These are phyloP conservation scores for Microbotryum silenes-acaulis DNA, from an alignment of 1,284 basidiomycete genomes.

Conservation along the genomic window DNA sequence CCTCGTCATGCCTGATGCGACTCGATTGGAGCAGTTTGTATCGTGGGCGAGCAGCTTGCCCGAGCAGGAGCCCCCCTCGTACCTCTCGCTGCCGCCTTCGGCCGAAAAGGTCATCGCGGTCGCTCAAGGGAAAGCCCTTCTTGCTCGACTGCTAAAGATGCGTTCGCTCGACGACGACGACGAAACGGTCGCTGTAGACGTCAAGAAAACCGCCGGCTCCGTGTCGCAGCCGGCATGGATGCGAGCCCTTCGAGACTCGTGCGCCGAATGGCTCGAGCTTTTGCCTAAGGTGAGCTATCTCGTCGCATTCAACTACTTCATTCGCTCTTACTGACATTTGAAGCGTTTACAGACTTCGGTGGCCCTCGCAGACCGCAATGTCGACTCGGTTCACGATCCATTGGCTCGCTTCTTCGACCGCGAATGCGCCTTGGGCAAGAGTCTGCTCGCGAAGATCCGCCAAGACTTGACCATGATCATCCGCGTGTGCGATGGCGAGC, in stretches of 20 bases:
- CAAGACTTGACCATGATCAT: slow-evolving; percentile 72
- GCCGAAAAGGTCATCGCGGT: slow-evolving; percentile 85
- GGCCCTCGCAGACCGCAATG: slow-evolving; percentile 17
- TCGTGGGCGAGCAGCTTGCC: slow-evolving; percentile 73
- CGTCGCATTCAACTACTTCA: not conserved
- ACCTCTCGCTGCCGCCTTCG: slow-evolving; percentile 81
- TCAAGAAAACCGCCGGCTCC: slow-evolving; percentile 55
- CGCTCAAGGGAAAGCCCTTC: slow-evolving; percentile 72
- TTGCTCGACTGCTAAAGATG: slow-evolving; percentile 85
- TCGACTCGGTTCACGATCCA: slow-evolving; percentile 50
- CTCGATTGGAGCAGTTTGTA: slow-evolving; percentile 79
- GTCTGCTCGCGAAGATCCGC: slow-evolving; percentile 65
- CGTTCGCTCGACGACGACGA: slow-evolving; percentile 81
- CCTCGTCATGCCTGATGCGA: slow-evolving; percentile 75
- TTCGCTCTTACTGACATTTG: not conserved
- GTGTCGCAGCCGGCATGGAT: slow-evolving; percentile 77
- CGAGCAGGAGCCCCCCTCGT: slow-evolving; percentile 60
- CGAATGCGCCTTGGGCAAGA: slow-evolving; percentile 72
- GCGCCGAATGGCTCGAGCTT: slow-evolving; percentile 68
- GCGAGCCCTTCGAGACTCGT: slow-evolving; percentile 68
- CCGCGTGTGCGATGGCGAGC: slow-evolving; percentile 71
- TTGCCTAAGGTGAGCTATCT: slow-evolving; percentile 58
- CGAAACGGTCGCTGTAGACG: slow-evolving; percentile 52
- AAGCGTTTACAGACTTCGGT: slow-evolving; percentile 13
- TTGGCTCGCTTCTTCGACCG: slow-evolving; percentile 78